Percentiles rank a stretch among this genome's conserved stretches.
These are phyloP conservation scores for Candida vaughaniae DNA, from an alignment of 805 yeast genomes.

Conservation along the genomic window DNA sequence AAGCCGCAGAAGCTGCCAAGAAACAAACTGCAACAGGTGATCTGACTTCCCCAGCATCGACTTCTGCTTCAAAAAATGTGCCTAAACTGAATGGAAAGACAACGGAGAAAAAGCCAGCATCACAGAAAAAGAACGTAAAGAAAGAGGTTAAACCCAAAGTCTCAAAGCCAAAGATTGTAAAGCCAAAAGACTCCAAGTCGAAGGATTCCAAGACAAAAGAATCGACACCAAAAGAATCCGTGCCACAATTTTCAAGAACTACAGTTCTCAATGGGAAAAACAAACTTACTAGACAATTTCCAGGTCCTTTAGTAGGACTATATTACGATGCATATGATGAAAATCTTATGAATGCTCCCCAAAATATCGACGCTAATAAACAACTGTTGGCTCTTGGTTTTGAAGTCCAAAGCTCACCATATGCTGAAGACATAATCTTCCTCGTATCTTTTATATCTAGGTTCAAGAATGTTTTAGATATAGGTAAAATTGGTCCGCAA, in stretches of 20 bases:
- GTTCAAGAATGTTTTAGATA: slow-evolving; percentile 24
- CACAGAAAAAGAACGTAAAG: not conserved
- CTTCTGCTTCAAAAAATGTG: no score
- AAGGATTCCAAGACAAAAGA: not conserved
- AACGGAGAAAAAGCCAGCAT: not conserved
- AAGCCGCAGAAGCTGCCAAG: not conserved
- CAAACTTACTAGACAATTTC: slow-evolving; percentile 32
- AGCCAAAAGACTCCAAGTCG: not conserved
- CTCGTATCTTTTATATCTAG: slow-evolving; percentile 31
- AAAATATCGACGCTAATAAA: slow-evolving; percentile 10
- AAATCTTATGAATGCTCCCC: slow-evolving; percentile 21
- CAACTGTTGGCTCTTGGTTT: slow-evolving; percentile 37
- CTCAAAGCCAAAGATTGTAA: not conserved
- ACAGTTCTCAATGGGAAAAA: slow-evolving; percentile 28
- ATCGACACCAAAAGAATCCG: not conserved
- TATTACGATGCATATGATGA: slow-evolving; percentile 39
- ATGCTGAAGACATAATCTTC: slow-evolving; percentile 33
- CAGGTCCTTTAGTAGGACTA: slow-evolving; percentile 40
- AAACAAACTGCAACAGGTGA: no score
- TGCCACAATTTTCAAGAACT: slow-evolving; percentile 21
- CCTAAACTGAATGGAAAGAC: not conserved
- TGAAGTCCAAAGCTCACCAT: slow-evolving; percentile 20
- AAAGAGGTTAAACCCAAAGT: not conserved
- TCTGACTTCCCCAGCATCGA: no score
- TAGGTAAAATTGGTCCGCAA: slow-evolving; percentile 30